Evolutionary conservation across 2,329 filamentous ascomycete genomes (phyloP).

Genomic region (Xenoacremonium recifei): DNA sequence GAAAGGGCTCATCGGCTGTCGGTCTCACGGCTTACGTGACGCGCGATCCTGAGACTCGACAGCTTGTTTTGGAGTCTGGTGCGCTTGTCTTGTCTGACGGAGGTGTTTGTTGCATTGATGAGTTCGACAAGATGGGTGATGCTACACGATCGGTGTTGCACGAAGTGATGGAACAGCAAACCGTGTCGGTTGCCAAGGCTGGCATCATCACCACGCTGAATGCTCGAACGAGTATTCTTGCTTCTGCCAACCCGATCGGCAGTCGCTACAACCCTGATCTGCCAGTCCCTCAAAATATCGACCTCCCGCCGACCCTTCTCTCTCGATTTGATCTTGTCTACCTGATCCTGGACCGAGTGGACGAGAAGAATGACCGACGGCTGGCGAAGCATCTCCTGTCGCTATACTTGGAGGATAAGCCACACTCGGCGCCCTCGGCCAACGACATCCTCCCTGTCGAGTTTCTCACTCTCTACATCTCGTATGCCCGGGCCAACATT

Average conservation of each 20-base stretch:
- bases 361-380: slow-evolving; percentile 84
- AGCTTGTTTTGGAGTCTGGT: slow-evolving; percentile 78
- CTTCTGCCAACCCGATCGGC: slow-evolving; percentile 96
- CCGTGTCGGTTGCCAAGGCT: slow-evolving; percentile 81
- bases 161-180: slow-evolving; percentile 88
- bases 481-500: slow-evolving; percentile 84
- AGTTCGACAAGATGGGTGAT: slow-evolving; percentile 86
- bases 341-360: slow-evolving; percentile 88
- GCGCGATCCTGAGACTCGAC: slow-evolving; percentile 75
- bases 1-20: slow-evolving; percentile 77
- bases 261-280: slow-evolving; percentile 96
- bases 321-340: slow-evolving; percentile 98
- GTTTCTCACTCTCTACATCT: slow-evolving; percentile 95
- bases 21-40: slow-evolving; percentile 81
- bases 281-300: slow-evolving; percentile 96
- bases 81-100: slow-evolving; percentile 78
- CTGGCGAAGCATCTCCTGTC: slow-evolving; percentile 90
- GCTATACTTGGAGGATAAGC: slow-evolving; percentile 95
- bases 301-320: slow-evolving; percentile 89
- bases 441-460: slow-evolving; percentile 88
- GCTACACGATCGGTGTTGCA: slow-evolving; percentile 76
- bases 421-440: slow-evolving; percentile 72
- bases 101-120: slow-evolving; percentile 81
- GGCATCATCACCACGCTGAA: slow-evolving; percentile 97
- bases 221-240: slow-evolving; percentile 90